Base-by-base conservation (phyloP, 768 basidiomycete species). In the Sistotremastrum suecicum region DNA sequence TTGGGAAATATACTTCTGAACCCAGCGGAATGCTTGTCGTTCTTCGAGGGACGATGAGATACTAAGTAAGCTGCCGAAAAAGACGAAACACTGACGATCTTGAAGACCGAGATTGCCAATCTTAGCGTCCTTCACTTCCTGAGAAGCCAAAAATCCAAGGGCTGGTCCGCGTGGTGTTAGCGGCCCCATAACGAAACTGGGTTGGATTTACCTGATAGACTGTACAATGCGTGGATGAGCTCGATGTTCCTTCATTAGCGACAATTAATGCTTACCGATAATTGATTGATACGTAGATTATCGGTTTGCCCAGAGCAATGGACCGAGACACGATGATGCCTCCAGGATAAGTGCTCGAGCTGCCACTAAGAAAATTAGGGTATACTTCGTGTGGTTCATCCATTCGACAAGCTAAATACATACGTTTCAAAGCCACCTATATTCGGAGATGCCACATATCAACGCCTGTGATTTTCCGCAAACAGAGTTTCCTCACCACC, bases 81-180 rank as follows among this genome's bases (percentile, higher is more conserved):
- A n/a, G 34, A 6, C 3, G 8, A 34, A 33, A 9, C 7, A 62
- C 73, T 57, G 52, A 75, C 75, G 75, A 60, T 83, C 80, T 47
- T 71, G 72, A 28, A 84, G 60, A n/a, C 81, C 81, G 20, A 80
- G 63, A 54, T 83, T 83, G 1, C 72, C 75, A 5, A 74, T 62
- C 1, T 69, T 70, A 3, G 69, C 75, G 3, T 59, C 64, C 41
- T 67, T 69, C 1, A 76, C 67, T 60, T 78, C 74, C 50, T 68
- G 62, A 38, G 73, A 62, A 0, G 68, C 66, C 36, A 76, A 48
- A 56, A 77, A 78, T 3, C 75, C 74, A 43, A 74, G 69, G 4
- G 67, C 73, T 63, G 57, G 60, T 28, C 12, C 28, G 37, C 42
- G 33, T 30, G 41, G 29, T 37, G 43, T 50, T 30, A 41, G 8